Conservation (phyloP, 2,329 filamentous ascomycete species). For the Ophiostoma tasmaniense region DNA sequence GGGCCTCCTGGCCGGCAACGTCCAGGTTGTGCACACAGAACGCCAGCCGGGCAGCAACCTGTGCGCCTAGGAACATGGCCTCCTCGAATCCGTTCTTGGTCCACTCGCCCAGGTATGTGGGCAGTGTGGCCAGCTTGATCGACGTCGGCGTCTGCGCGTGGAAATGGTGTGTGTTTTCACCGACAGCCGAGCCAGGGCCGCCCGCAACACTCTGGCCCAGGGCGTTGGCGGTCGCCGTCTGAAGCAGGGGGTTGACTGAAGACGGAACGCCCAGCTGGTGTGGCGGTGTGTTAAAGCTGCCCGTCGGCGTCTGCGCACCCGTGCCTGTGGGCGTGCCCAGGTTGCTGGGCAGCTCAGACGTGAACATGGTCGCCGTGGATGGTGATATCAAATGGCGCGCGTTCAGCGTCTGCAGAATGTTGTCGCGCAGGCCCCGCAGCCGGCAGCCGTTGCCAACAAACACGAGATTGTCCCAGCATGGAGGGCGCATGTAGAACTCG, state of each 20-base stretch:
- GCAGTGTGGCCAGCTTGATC: slow-evolving; percentile 69
- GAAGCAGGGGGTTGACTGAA: slow-evolving; percentile 76
- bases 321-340: slow-evolving; percentile 85
- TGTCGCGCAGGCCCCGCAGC: slow-evolving; percentile 74
- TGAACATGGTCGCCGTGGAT: slow-evolving; percentile 90
- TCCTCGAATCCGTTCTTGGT: slow-evolving; percentile 74
- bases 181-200: slow-evolving; percentile 27
- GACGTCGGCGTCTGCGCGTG: slow-evolving; percentile 69
- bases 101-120: slow-evolving; percentile 86
- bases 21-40: slow-evolving; percentile 54
- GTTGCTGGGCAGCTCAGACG: slow-evolving; percentile 89
- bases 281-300: slow-evolving; percentile 45
- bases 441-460: slow-evolving; percentile 81
- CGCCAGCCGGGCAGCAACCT: slow-evolving; percentile 63
- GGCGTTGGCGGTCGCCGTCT: slow-evolving; percentile 66
- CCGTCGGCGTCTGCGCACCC: slow-evolving; percentile 81
- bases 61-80: slow-evolving; percentile 75
- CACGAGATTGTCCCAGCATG: slow-evolving; percentile 86
- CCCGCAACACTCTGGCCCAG: slow-evolving; percentile 11
- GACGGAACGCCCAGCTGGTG: slow-evolving; percentile 44
- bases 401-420: slow-evolving; percentile 69
- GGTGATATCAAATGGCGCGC: slow-evolving; percentile 85
- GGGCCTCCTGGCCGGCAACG: slow-evolving; percentile 41
- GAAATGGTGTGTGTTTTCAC: slow-evolving; percentile 40
- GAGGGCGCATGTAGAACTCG: slow-evolving; percentile 73